phyloP scores from a whole-genome alignment of 495 filamentous ascomycete genomes.

The Xylaria curta region DNA sequence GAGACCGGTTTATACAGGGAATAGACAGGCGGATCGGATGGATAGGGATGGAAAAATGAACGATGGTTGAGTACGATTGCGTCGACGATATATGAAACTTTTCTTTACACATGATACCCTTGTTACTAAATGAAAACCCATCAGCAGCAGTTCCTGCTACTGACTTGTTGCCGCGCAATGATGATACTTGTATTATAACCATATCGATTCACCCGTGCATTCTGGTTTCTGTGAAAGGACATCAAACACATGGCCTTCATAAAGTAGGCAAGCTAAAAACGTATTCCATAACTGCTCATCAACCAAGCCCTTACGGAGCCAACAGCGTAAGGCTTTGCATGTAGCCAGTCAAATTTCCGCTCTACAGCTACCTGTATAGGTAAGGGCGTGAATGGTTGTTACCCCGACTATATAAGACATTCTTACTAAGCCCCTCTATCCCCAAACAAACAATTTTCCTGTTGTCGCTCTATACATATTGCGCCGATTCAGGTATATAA shows the following conservation, averaged over 20 bases:
- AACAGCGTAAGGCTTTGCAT: not conserved
- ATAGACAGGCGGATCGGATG: not conserved
- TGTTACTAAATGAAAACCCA: not conserved
- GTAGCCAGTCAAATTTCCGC: not conserved
- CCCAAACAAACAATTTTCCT: not conserved
- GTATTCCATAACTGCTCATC: not conserved
- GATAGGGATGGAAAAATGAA: not conserved
- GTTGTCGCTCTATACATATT: conserved; percentile 13
- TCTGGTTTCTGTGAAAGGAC: not conserved
- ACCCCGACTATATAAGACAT: not conserved
- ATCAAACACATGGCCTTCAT: not conserved
- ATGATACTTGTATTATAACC: not conserved
- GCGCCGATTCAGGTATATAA: conserved; percentile 5
- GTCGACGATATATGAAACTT: conserved; percentile 3
- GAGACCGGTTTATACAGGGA: not conserved
- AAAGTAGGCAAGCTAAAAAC: not conserved
- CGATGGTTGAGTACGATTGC: not conserved
- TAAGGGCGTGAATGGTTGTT: not conserved
- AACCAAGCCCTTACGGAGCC: not conserved
- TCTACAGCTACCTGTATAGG: not conserved
- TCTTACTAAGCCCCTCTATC: not conserved
- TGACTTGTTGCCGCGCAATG: not conserved
- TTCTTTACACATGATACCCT: conserved; percentile 14
- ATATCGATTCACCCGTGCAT: not conserved
- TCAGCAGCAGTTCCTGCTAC: not conserved